These are phyloP conservation scores for Calonectria leucothoes DNA, from an alignment of 2,329 filamentous ascomycete species.

Conservation along the genomic window DNA sequence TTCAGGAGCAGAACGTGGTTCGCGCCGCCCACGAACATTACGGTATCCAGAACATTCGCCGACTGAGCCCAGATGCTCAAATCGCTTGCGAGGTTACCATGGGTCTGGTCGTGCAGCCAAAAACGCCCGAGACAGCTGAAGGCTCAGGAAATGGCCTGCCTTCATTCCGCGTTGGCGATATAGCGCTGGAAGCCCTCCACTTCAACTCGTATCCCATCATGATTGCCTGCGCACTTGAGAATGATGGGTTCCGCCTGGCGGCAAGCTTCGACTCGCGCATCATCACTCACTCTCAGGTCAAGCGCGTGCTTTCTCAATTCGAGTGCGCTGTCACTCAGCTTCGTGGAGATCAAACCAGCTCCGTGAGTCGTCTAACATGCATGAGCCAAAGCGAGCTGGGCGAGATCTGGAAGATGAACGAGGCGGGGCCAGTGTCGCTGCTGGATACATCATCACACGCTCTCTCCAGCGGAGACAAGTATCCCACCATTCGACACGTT, in stretches of 20 bases:
- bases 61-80: conserved; percentile 60
- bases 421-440: conserved; percentile 32
- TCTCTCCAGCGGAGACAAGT: conserved; percentile 35
- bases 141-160: conserved; percentile 43
- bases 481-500: conserved; percentile 32
- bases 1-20: conserved; percentile 44
- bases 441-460: conserved; percentile 27
- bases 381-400: conserved; percentile 50
- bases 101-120: conserved; percentile 60
- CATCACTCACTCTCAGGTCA: conserved; percentile 61
- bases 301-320: conserved; percentile 64
- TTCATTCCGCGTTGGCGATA: conserved; percentile 63
- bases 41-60: conserved; percentile 50
- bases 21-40: conserved; percentile 45
- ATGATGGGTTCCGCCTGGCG: conserved; percentile 65
- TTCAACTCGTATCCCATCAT: conserved; percentile 71
- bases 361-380: conserved; percentile 49
- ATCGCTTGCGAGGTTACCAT: conserved; percentile 67
- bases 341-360: conserved; percentile 48
- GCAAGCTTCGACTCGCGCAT: conserved; percentile 72
- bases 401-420: conserved; percentile 47
- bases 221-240: conserved; percentile 69
- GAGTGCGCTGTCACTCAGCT: conserved; percentile 62
- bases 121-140: conserved; percentile 45
- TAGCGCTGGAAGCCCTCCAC: conserved; percentile 67